Base-by-base conservation (phyloP, 352 stramenopile species). In the Phytophthora pinifolia region DNA sequence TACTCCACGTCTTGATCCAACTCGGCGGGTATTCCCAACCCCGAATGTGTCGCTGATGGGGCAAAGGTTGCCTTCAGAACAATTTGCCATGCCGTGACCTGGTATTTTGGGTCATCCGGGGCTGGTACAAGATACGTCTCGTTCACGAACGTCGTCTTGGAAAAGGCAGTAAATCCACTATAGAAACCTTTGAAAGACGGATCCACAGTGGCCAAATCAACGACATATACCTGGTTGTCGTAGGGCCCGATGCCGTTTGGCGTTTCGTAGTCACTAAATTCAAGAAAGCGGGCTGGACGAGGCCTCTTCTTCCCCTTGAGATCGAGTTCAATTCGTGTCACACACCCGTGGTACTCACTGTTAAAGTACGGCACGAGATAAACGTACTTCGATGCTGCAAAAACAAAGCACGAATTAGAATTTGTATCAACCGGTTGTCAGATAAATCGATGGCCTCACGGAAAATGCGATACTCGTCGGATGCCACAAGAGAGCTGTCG, bases 261-360 rank as follows among this genome's bases (percentile, higher is more conserved):
- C 1, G 80, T 81, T 9, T 88, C 74, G 48, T 91, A 88, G 55
- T 90, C 77, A 33, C 80, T 93, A 54, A 93, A 89, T 39, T 93
- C 83, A 34, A 80, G 77, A 30, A 89, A 90, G 13, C 76, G 75
- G 32, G 83, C 80, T 7, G 80, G 80, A 1, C 83, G 76, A 30
- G 83, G 80, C 0, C 80, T 75, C 39, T 93, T 93, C 42, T 88
- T 89, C 22, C 80, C 80, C 25, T 82, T 79, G 18, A 88, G 71
- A 33, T 91, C 83, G 1, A 93, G 58, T 51, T 91, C 70, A 14
- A 93, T 72, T 6, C 77, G 76, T 6, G 67, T 67, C 10, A 93
- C 76, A 22, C 59, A 48, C 18, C 83, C 83, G 51, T 93, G 83
- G 52, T 81, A 93, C 4, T 62, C 56, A 6, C 71, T 67, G 43